These are phyloP conservation scores for Liriodendron chinense DNA, from an alignment of 164 flowering plant genomes.

Conservation along the genomic window DNA sequence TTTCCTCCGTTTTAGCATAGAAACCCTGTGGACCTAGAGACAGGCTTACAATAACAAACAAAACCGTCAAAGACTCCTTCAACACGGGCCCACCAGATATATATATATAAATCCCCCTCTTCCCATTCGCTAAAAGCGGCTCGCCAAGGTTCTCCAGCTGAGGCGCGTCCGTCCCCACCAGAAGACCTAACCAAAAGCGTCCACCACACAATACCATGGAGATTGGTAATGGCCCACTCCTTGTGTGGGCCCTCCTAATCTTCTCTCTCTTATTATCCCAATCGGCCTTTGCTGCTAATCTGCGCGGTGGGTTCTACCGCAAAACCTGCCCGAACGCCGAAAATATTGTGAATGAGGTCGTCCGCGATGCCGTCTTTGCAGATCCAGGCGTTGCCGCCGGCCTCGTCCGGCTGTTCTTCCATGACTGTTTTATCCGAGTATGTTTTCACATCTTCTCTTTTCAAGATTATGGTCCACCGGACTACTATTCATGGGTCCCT, in stretches of 20 bases:
- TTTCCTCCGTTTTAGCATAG: too few relatives aligned
- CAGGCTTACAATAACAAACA: too few relatives aligned
- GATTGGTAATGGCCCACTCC: not conserved
- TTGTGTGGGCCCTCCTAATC: not conserved
- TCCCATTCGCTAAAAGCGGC: too few relatives aligned
- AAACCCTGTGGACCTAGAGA: too few relatives aligned
- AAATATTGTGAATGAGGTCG: slow-evolving; percentile 4
- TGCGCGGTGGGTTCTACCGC: not conserved
- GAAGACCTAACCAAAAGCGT: too few relatives aligned
- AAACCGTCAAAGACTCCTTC: too few relatives aligned
- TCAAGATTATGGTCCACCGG: too few relatives aligned
- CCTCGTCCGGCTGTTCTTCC: slow-evolving; percentile 25
- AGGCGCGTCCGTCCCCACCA: too few relatives aligned
- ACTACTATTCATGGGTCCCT: slow-evolving; percentile 28
- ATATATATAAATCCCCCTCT: too few relatives aligned
- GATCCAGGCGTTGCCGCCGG: slow-evolving; percentile 12
- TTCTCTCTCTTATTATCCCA: not conserved
- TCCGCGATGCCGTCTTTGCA: not conserved
- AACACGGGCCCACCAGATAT: too few relatives aligned
- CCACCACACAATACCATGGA: too few relatives aligned
- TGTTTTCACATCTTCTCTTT: not conserved
- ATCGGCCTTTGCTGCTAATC: not conserved
- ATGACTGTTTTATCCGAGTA: slow-evolving; percentile 33
- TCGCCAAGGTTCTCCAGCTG: too few relatives aligned
- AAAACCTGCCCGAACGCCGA: slow-evolving; percentile 21